Evolutionary conservation across 192 early-diverging fungal species (phyloP).

Genomic region (Podila clonocystis): DNA sequence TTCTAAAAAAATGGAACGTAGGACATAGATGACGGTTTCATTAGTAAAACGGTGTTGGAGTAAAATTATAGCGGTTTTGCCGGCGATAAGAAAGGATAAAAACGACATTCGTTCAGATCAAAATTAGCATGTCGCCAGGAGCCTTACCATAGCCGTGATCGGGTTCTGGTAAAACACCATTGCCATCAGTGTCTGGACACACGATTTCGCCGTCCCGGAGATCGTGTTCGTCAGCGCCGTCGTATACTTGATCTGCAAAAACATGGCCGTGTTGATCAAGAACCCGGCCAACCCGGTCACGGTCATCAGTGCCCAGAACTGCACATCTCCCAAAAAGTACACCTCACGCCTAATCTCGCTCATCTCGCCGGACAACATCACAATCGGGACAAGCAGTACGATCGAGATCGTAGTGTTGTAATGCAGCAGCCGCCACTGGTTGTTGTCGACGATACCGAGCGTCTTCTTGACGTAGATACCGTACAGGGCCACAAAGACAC

Average conservation of each 20-base stretch:
- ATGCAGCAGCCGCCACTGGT: constrained; percentile 75
- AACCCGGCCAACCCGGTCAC: constrained; percentile 71
- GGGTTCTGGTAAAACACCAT: constrained; percentile 71
- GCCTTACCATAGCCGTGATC: constrained; percentile 67
- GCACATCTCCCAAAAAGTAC: constrained; percentile 56
- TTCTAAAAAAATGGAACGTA: constrained; percentile 53
- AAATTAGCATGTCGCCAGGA: too few species aligned
- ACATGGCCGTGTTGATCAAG: constrained; percentile 75
- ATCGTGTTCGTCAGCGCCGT: constrained; percentile 75
- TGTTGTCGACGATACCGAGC: constrained; percentile 65
- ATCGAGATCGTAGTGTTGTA: constrained; percentile 75
- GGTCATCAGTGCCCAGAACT: constrained; percentile 71
- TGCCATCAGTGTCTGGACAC: constrained; percentile 71
- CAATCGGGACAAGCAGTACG: constrained; percentile 63
- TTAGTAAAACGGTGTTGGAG: background rate
- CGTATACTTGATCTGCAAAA: constrained; percentile 76
- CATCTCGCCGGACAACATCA: constrained; percentile 68
- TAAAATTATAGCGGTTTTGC: background rate
- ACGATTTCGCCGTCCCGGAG: constrained; percentile 75
- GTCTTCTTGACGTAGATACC: constrained; percentile 79
- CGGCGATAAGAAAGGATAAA: constrained; percentile 4
- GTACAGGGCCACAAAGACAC: constrained; percentile 73
- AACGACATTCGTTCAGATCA: background rate
- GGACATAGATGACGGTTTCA: background rate
- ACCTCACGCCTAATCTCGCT: constrained; percentile 55